Conservation (phyloP, 345 rosid genomes). For the Salix dunnii region DNA sequence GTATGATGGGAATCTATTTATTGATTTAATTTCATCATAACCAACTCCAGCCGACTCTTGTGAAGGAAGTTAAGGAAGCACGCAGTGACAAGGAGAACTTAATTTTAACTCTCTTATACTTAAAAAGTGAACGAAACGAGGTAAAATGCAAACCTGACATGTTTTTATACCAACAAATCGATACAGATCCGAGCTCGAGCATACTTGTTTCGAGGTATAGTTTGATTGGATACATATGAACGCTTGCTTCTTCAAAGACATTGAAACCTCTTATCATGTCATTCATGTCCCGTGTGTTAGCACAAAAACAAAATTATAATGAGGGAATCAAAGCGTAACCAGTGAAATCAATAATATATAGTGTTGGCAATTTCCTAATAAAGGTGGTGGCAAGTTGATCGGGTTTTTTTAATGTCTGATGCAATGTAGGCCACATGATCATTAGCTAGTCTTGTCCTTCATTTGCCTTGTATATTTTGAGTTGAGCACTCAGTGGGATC, state of each 20-base stretch:
- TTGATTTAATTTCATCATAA: neutral
- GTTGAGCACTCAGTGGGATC: neutral
- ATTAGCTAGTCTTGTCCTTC: neutral
- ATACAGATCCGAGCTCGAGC: neutral
- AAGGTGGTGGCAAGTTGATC: constrained; percentile 6
- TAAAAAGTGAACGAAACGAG: neutral
- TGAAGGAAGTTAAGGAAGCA: neutral
- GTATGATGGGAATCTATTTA: neutral
- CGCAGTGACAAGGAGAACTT: neutral
- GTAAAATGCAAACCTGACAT: neutral
- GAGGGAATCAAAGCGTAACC: neutral
- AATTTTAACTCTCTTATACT: neutral
- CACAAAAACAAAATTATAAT: too few species aligned
- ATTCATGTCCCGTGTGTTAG: neutral
- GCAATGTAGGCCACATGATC: constrained; percentile 20
- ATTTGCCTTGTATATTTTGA: neutral
- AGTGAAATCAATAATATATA: neutral
- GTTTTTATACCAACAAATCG: neutral
- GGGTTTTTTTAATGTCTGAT: constrained; percentile 9
- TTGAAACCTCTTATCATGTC: neutral
- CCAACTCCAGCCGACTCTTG: neutral
- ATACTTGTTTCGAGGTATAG: neutral
- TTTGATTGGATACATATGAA: neutral
- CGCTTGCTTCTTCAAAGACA: neutral
- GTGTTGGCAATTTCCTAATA: neutral